Percentiles rank a stretch among this genome's conserved stretches.
Evolutionary conservation across 805 yeast genomes (phyloP).

Genomic region (Wickerhamiella galacta): DNA sequence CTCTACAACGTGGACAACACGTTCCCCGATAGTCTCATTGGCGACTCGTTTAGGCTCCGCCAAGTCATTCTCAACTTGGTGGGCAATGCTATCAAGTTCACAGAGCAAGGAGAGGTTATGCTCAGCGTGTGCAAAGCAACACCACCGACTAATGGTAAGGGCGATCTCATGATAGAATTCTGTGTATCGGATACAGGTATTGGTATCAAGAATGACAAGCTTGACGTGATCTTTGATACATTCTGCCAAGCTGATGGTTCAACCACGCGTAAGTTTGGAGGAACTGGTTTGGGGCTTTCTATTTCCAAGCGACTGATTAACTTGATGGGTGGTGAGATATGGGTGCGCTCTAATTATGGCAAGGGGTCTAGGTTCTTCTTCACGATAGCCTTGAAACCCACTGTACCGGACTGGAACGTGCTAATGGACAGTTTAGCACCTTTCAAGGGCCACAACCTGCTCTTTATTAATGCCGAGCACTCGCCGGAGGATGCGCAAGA

Average conservation of each 20-base stretch:
- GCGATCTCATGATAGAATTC: slow-evolving; percentile 51
- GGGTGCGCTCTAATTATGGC: slow-evolving; percentile 74
- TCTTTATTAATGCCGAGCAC: slow-evolving; percentile 55
- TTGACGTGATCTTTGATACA: slow-evolving; percentile 73
- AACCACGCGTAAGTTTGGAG: slow-evolving; percentile 83
- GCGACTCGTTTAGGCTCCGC: slow-evolving; percentile 76
- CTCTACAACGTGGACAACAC: slow-evolving; percentile 71
- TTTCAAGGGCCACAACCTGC: slow-evolving; percentile 50
- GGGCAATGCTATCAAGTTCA: slow-evolving; percentile 81
- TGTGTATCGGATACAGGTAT: slow-evolving; percentile 86
- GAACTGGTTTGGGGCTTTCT: slow-evolving; percentile 79
- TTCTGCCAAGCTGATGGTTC: slow-evolving; percentile 92
- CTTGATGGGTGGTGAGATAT: slow-evolving; percentile 84
- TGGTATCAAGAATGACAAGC: slow-evolving; percentile 72
- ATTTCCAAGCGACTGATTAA: slow-evolving; percentile 77
- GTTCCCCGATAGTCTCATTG: slow-evolving; percentile 73
- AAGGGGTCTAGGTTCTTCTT: slow-evolving; percentile 72
- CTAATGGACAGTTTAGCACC: slow-evolving; percentile 56
- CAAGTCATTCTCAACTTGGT: slow-evolving; percentile 76
- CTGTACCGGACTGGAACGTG: slow-evolving; percentile 40
- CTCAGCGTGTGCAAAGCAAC: slow-evolving; percentile 50
- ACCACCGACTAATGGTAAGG: slow-evolving; percentile 22
- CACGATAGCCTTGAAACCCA: slow-evolving; percentile 64
- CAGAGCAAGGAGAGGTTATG: slow-evolving; percentile 67
- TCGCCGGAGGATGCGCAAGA: slow-evolving; percentile 32